Evolutionary conservation across 2,329 filamentous ascomycete species (phyloP), one percentile per base, ranked within the genome.

Genomic region (Pseudopyricularia cyperi): DNA sequence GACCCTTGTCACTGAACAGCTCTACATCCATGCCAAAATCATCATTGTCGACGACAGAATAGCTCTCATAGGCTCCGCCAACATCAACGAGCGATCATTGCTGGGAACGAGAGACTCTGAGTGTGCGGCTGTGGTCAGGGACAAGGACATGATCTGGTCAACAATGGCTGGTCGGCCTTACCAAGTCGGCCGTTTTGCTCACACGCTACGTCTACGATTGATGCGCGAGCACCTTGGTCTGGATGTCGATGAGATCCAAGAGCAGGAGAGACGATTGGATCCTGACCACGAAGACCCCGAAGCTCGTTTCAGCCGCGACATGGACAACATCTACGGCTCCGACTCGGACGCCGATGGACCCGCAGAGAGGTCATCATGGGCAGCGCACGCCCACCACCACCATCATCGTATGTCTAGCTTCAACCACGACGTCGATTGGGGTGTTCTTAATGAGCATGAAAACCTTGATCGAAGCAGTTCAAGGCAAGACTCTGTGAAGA

Each of bases 31-130:
- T 62, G 93, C 93, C 55, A 98, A 98, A 69, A 86, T 86, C 58
- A 97, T 97, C 74, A 79, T 98, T 52, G 91, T 95, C 4, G 93
- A 98, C 65, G 93, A 98, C 62, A 82, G 91, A 33, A 81, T 93
- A 53, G 91, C 85, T 19, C 82, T 98, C 55, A 98, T 98, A 60
- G 93, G 93, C 17, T 97, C 91, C 46, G 93, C 93, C 51, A 98
- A 98, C 64, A 97, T 98, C 73, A 98, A 98, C 61, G 93, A 98
- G 67, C 83, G 93, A 46, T 97, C 91, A 7, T 89, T 97, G 89
- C 68, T 96, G 55, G 93, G 93, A 8, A 85, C 80, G 48, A 81
- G 93, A 61, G 93, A 98, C 66, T 96, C 91, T 0, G 93, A 98
- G 67, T 82, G 87, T 56, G 93, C 91, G 5, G 85, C 90, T 7